Evolutionary conservation across 257 asterid genomes (phyloP), one percentile per base, ranked within the genome.

Genomic region (Rehmannia glutinosa): DNA sequence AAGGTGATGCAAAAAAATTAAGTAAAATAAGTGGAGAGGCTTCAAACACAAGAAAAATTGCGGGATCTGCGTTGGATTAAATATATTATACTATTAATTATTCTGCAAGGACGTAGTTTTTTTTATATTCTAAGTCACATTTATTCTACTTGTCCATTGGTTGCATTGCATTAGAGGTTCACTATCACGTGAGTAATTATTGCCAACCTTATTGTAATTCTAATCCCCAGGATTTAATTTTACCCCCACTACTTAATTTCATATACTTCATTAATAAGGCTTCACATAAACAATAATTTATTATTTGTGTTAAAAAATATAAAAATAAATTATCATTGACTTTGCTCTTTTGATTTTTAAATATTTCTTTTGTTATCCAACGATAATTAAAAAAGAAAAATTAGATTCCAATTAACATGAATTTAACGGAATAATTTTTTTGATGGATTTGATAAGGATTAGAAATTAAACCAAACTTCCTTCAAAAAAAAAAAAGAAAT

Each of bases 171-270:
- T 67, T 8, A 4, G 38, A 51, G 8, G 12, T 53, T 41, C 74
- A 7, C 64, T 7, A 21, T 70, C 76, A 75, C 76, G 76, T 75
- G 80, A 75, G 24, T 49, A 49, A 57, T 64, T 38, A 69, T 69
- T 54, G 64, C 75, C 5, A 8, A 43, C 3, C 51, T 46, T 64
- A 23, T 41, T 68, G 8, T 62, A 52, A 57, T 49, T 66, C 12
- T 46, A 8, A 57, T 56, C 32, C 58, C 54, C 0, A 71, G 23
- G 50, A 15, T 52, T 52, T 39, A n/a, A 3, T 3, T 8, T 47
- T 15, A 9, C 27, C 21, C 2, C 66, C 58, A 41, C 56, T 16
- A 23, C 11, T 11, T 21, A 21, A 8, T 25, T 21, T 12, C 33
- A 24, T 9, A 10, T 42, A 27, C 57, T 68, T 11, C 65, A 63